Evolutionary conservation across 179 eudicot species (phyloP).

Genomic region (Corrigiola litoralis): DNA sequence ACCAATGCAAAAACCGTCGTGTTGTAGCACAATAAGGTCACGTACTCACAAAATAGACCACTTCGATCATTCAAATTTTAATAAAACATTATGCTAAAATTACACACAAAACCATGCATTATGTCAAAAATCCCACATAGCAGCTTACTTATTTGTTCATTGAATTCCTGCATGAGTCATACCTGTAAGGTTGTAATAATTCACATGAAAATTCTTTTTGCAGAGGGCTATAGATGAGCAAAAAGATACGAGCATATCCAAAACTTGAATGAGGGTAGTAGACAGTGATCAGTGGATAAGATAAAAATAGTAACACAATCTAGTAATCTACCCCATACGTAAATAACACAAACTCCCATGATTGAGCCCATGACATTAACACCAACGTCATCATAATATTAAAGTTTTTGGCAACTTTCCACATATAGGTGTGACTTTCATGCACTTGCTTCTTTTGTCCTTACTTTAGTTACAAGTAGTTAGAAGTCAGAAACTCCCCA

Average conservation of each 20-base stretch:
- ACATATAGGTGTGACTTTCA: constrained; percentile 5
- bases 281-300: constrained; percentile 18
- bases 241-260: constrained; percentile 14
- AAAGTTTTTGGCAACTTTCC: constrained; percentile 5
- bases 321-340: not conserved
- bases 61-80: no score
- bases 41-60: no score
- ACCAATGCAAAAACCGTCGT: no score
- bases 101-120: no score
- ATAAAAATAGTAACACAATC: not conserved
- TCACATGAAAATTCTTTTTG: not conserved
- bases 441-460: constrained; percentile 21
- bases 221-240: not conserved
- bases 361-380: constrained; percentile 7
- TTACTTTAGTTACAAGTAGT: constrained; percentile 7
- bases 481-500: not conserved
- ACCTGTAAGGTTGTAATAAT: no score
- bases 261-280: constrained; percentile 6
- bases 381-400: not conserved
- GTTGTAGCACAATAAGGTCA: no score
- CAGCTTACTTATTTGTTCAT: no score
- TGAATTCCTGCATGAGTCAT: no score
- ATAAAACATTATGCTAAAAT: no score
- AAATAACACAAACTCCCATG: not conserved
- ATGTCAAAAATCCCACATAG: not conserved